Evolutionary conservation across 768 basidiomycete genomes (phyloP).

Genomic region (Boletus vermiculosoides): DNA sequence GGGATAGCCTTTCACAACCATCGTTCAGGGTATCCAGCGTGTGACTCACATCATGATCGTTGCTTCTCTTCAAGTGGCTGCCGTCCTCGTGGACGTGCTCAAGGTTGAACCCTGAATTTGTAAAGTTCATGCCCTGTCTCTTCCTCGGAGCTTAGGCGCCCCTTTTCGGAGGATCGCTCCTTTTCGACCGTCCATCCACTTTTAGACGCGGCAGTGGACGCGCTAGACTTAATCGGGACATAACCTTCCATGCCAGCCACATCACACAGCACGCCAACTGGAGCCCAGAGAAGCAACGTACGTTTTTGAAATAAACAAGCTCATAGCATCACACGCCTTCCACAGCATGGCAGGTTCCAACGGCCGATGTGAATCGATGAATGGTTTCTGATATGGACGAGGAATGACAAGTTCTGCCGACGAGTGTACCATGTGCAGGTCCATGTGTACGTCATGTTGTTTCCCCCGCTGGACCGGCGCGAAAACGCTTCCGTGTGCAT

Average conservation of each 20-base stretch:
- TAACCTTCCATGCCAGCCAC: constrained; percentile 6
- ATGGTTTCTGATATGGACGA: not conserved
- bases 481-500: not conserved
- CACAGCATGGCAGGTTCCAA: constrained; percentile 20
- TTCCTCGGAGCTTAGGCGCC: constrained; percentile 35
- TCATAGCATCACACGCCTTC: constrained; percentile 11
- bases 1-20: not conserved
- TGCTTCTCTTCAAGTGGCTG: constrained; percentile 6
- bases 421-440: constrained; percentile 1
- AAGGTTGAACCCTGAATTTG: constrained; percentile 24
- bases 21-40: not conserved
- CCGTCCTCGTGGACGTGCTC: constrained; percentile 12
- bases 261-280: constrained; percentile 27
- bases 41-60: not conserved
- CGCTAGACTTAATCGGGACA: constrained; percentile 12
- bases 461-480: not conserved
- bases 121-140: constrained; percentile 17
- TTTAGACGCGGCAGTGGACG: constrained; percentile 2
- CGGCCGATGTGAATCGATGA: constrained; percentile 4
- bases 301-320: constrained; percentile 15
- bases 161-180: constrained; percentile 18
- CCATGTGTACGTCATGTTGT: not conserved
- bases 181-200: not conserved
- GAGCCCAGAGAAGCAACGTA: constrained; percentile 3
- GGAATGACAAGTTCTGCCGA: constrained; percentile 1